These are phyloP conservation scores for slime mould (Dictyostelium discoideum) DNA, from an alignment of 78 protist species.

Conservation along the genomic window dicty_2.7 NC_007088.5:4815001-4815500, in stretches of 20 bases:
- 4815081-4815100: too few relatives aligned
- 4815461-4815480: constrained; percentile 76
- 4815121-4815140: too few relatives aligned
- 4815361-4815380: constrained; percentile 58
- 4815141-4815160: background rate
- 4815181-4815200: constrained; percentile 71
- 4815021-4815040: background rate
- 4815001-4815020: background rate
- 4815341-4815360: constrained; percentile 42
- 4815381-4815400: constrained; percentile 68
- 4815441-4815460: constrained; percentile 73
- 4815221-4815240: constrained; percentile 73
- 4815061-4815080: too few relatives aligned
- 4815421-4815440: constrained; percentile 75
- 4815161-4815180: constrained; percentile 28
- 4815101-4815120: too few relatives aligned
- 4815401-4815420: constrained; percentile 63
- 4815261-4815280: constrained; percentile 70
- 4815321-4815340: constrained; percentile 51
- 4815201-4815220: constrained; percentile 67
- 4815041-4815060: too few relatives aligned
- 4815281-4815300: constrained; percentile 66
- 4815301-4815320: constrained; percentile 71
- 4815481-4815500: constrained; percentile 82
- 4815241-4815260: constrained; percentile 75